A percentile compares a stretch with the other conserved stretches of the same genome.
phyloP scores from a whole-genome alignment of 257 asterid species.

The Solanum habrochaites region DNA sequence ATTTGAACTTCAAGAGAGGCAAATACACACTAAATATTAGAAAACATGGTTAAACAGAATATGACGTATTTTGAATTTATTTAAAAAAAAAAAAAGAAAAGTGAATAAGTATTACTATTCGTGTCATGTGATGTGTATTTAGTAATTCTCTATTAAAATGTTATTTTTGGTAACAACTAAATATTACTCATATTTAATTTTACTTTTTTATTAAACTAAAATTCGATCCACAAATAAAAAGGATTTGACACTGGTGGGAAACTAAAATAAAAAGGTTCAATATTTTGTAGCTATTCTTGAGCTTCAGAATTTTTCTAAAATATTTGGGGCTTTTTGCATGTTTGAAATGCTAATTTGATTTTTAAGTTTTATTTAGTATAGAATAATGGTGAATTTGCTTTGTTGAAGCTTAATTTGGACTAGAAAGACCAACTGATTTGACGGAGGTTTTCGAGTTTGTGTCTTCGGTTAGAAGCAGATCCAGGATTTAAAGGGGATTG shows the following conservation, averaged over 20 bases:
- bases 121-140: no score
- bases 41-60: no score
- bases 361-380: background rate
- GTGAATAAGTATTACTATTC: no score
- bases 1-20: background rate
- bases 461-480: background rate
- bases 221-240: background rate
- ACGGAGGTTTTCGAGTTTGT: background rate
- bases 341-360: background rate
- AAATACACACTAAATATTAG: no score
- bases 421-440: background rate
- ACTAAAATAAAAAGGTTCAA: background rate
- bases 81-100: no score
- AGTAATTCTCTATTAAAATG: no score
- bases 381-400: background rate
- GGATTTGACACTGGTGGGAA: background rate
- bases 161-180: no score
- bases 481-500: background rate
- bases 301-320: background rate
- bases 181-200: no score
- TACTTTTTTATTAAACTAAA: background rate
- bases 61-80: no score
- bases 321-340: background rate
- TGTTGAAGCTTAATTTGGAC: background rate
- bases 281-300: background rate